Conservation (phyloP, 768 basidiomycete genomes). For the Leccinum obscurum region DNA sequence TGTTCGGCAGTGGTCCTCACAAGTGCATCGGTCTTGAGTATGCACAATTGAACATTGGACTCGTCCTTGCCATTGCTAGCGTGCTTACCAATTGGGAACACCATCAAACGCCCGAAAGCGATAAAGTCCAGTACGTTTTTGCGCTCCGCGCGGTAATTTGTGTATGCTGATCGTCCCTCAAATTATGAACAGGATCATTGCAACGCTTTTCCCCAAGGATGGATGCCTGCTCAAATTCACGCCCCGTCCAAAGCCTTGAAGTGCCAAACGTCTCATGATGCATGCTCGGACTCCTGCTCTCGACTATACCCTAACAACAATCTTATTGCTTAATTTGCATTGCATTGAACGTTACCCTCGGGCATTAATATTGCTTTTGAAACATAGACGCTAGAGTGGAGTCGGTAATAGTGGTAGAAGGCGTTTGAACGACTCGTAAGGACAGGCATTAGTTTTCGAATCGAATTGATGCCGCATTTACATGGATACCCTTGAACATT, state of each 20-base stretch:
- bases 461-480: not conserved
- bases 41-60: conserved; percentile 85
- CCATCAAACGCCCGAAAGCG: conserved; percentile 71
- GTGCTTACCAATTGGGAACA: conserved; percentile 86
- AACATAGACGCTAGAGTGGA: not conserved
- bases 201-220: conserved; percentile 96
- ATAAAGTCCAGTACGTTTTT: conserved; percentile 74
- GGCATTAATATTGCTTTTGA: not conserved
- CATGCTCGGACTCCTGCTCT: not conserved
- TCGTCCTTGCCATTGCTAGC: conserved; percentile 82
- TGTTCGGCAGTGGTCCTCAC: conserved; percentile 93
- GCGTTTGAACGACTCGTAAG: not conserved
- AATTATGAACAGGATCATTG: conserved; percentile 66
- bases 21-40: conserved; percentile 93
- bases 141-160: not conserved
- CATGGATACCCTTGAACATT: not conserved
- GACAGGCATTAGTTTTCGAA: not conserved
- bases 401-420: not conserved
- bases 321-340: conserved; percentile 18
- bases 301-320: conserved; percentile 11
- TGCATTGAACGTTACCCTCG: not conserved
- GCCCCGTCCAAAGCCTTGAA: conserved; percentile 46
- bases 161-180: not conserved
- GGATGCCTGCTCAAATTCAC: conserved; percentile 80
- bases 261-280: not conserved